Evolutionary conservation across 1,139 yeast species (phyloP).

Genomic region (Geotrichum bryndzae): DNA sequence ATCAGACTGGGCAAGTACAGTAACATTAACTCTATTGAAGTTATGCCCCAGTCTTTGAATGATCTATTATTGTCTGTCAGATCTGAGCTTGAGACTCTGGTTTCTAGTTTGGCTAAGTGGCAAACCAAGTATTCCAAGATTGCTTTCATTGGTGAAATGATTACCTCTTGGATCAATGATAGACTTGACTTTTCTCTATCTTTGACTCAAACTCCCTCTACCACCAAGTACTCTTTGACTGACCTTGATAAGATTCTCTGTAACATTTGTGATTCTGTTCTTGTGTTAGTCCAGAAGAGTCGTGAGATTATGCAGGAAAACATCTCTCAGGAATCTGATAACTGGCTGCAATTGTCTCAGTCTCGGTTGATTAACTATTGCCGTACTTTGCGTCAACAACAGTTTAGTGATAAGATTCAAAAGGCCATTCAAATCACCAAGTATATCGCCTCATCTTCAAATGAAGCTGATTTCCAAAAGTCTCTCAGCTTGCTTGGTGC

Average conservation of each 20-base stretch:
- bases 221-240: conserved; percentile 4
- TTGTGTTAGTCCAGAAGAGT: conserved; percentile 62
- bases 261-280: conserved; percentile 51
- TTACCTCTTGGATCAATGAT: conserved; percentile 13
- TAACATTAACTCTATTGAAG: conserved; percentile 2
- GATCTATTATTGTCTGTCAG: conserved; percentile 8
- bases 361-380: conserved; percentile 39
- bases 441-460: conserved; percentile 11
- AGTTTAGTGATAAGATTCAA: conserved; percentile 12
- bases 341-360: conserved; percentile 57
- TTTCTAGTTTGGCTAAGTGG: conserved; percentile 10
- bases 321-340: conserved; percentile 46
- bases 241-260: conserved; percentile 19
- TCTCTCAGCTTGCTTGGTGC: conserved; percentile 31
- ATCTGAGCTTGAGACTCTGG: conserved; percentile 7
- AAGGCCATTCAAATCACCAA: conserved; percentile 14
- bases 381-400: conserved; percentile 29
- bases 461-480: conserved; percentile 36
- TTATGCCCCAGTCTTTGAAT: conserved; percentile 15
- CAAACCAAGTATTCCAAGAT: conserved; percentile 10
- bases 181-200: background rate
- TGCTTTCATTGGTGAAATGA: conserved; percentile 15
- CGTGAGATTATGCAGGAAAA: conserved; percentile 34
- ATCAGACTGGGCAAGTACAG: conserved; percentile 12
- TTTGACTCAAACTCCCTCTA: background rate